Percentiles rank a stretch among this genome's conserved stretches.
phyloP scores from a whole-genome alignment of 208 protist genomes.

The Crithidia brevicula region DNA sequence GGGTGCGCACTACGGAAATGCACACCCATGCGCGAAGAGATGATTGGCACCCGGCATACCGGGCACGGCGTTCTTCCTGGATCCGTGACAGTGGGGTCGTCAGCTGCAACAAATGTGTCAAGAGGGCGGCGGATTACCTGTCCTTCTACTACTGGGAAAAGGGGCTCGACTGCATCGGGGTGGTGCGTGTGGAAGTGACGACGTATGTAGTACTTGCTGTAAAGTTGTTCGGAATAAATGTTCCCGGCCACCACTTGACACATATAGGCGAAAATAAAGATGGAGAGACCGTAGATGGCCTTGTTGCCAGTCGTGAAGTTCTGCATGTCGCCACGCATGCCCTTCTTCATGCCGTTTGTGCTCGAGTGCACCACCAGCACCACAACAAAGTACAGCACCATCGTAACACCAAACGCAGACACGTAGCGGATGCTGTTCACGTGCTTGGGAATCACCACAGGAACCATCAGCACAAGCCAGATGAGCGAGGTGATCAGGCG shows the following conservation, averaged over 20 bases:
- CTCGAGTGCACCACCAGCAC: slow-evolving; percentile 58
- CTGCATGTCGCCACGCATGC: slow-evolving; percentile 39
- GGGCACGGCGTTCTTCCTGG: no score
- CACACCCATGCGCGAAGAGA: no score
- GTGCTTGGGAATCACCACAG: slow-evolving; percentile 63
- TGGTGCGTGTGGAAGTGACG: no score
- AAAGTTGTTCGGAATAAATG: slow-evolving; percentile 64
- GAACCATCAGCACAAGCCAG: slow-evolving; percentile 76
- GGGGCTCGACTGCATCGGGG: no score
- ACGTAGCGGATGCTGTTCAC: slow-evolving; percentile 84
- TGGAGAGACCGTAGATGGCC: slow-evolving; percentile 61
- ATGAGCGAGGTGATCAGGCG: slow-evolving; percentile 46
- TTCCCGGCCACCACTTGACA: slow-evolving; percentile 53
- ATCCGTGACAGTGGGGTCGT: no score
- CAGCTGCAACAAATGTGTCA: no score
- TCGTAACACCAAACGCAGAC: slow-evolving; percentile 57
- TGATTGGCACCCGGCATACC: no score
- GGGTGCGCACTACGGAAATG: no score
- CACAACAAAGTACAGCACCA: slow-evolving; percentile 77
- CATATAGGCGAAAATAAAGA: slow-evolving; percentile 80
- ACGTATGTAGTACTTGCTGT: no score
- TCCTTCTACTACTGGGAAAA: no score
- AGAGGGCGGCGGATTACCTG: no score
- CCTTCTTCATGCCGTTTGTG: slow-evolving; percentile 41
- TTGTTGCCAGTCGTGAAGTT: slow-evolving; percentile 55